phyloP scores from a whole-genome alignment of 23 red algal species.

The Cyanidium caldarium region DNA sequence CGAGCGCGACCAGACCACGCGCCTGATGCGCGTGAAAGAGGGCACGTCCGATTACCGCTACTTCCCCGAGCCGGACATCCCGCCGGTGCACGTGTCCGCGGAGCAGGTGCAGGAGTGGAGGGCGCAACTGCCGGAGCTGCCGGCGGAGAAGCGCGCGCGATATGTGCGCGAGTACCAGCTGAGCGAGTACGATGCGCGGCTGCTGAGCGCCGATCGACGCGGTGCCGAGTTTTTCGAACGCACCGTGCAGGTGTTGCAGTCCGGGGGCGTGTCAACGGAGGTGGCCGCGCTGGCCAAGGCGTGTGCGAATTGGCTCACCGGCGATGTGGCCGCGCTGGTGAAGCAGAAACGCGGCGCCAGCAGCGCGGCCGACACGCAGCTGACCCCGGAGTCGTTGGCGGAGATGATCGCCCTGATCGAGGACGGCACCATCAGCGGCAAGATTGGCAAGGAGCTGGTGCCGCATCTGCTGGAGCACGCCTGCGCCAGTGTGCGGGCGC shows the following conservation, averaged over 20 bases:
- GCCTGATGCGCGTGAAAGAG: constrained; percentile 72
- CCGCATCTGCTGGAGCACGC: constrained; percentile 33
- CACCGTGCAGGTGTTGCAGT: not conserved
- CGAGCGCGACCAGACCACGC: constrained; percentile 50
- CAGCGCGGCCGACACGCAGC: constrained; percentile 15
- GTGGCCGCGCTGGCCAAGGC: constrained; percentile 52
- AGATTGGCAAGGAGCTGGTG: constrained; percentile 73
- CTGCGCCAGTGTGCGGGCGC: constrained; percentile 22
- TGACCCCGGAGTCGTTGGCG: constrained; percentile 25
- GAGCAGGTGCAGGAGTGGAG: constrained; percentile 26
- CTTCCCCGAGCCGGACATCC: constrained; percentile 94
- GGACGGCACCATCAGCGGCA: constrained; percentile 67
- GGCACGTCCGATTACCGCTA: constrained; percentile 81
- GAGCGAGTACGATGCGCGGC: constrained; percentile 55
- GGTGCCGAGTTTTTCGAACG: constrained; percentile 54
- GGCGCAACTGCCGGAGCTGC: constrained; percentile 50
- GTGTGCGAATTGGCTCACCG: constrained; percentile 69
- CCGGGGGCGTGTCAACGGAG: not conserved
- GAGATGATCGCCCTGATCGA: constrained; percentile 68
- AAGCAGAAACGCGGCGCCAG: constrained; percentile 28
- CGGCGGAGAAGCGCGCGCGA: constrained; percentile 48
- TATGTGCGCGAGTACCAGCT: constrained; percentile 42
- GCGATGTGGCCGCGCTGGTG: constrained; percentile 56
- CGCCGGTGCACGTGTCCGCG: constrained; percentile 27
- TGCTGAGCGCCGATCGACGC: constrained; percentile 32